Evolutionary conservation across 805 yeast species (phyloP), one percentile per base, ranked within the genome.

Genomic region (Pichia sporocuriosa): DNA sequence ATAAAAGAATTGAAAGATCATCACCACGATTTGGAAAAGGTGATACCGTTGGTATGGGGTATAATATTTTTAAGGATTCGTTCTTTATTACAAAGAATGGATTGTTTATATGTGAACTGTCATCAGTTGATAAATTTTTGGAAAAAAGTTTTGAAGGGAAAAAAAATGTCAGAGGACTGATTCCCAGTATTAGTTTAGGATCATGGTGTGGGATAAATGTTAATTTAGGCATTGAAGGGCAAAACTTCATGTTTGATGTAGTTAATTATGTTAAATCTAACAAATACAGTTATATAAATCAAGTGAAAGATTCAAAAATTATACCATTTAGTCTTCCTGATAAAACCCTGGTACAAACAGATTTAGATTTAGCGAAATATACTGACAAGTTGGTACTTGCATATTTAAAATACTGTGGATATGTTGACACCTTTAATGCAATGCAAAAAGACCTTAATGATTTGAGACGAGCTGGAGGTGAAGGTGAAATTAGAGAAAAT

Each of bases 21-120:
- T 68, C 68, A 2, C 68, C 71, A 31, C 62, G 57, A 24, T 80
- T 73, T 57, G 75, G 79, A 0, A 55, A 63, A 27, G 72, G 72
- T 19, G 96, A 87, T 59, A 67, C 74, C 3, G 70, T 89, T 47
- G 97, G 97, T 0, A 82, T 89, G 59, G 96, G 96, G 4, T 70
- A 87, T 20, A 82, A 88, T 63, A 82, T 75, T 51, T 66, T 72
- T 13, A 75, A 73, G 31, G 71, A 75, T 32, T 63, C 78, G 0
- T 70, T 86, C 2, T 89, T 88, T 52, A 76, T 77, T 49, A 88
- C 96, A 0, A 81, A 84, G 57, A 88, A 89, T 61, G 97, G 96
- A 2, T 69, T 84, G 3, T 64, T 59, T 30, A 55, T 77, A 33
- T 83, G 81, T 1, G 64, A 68, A 29, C 81, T 81, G 2, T 34